These are phyloP conservation scores for Fagus sylvatica DNA, from an alignment of 306 rosid genomes.

Conservation along the genomic window DNA sequence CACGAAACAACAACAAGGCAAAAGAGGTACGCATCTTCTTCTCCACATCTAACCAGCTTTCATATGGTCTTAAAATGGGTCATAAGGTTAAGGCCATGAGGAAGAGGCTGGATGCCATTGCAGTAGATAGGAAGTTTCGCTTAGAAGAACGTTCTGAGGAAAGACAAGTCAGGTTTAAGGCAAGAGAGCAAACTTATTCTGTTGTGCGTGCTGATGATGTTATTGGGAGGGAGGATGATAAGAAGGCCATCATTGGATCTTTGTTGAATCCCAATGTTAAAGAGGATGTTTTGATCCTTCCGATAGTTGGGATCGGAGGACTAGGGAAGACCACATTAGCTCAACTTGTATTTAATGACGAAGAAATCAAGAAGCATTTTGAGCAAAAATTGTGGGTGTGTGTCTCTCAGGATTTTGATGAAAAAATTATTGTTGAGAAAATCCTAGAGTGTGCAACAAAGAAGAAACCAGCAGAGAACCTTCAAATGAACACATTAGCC, in stretches of 20 bases:
- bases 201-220: background rate
- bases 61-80: background rate
- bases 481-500: background rate
- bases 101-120: background rate
- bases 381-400: background rate
- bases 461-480: accelerated
- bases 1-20: background rate
- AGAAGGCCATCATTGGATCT: background rate
- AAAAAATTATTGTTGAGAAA: background rate
- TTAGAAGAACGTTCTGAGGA: background rate
- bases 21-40: background rate
- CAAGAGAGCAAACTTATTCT: background rate
- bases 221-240: conserved; percentile 22
- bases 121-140: background rate
- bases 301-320: conserved; percentile 18
- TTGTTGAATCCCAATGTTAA: background rate
- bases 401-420: background rate
- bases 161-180: background rate
- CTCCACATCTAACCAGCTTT: too few species aligned
- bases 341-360: background rate
- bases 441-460: background rate
- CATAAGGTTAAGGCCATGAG: background rate
- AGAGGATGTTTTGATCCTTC: background rate
- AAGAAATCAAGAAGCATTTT: background rate
- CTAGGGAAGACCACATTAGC: conserved; percentile 21